Conservation (phyloP, 345 rosid species). For the Syzygium aqueum region DNA sequence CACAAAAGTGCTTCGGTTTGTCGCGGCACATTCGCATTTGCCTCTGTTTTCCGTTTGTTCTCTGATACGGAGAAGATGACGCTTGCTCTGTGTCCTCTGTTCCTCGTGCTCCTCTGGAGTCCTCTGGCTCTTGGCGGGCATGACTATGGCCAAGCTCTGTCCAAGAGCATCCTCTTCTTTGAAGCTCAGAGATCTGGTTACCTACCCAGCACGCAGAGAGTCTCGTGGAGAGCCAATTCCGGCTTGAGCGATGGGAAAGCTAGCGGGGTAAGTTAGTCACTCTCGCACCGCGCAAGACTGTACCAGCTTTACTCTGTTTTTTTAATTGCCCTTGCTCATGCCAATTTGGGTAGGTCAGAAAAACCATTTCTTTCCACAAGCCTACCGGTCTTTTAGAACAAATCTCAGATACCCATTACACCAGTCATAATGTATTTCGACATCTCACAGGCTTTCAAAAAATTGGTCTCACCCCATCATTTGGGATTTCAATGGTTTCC, state of each 20-base stretch:
- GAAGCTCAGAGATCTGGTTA: slow-evolving; percentile 99
- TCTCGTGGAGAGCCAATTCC: slow-evolving; percentile 86
- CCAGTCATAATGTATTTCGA: not conserved
- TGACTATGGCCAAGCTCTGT: slow-evolving; percentile 88
- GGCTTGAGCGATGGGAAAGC: slow-evolving; percentile 90
- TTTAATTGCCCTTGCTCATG: not conserved
- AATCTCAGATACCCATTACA: not conserved
- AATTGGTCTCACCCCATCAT: not conserved
- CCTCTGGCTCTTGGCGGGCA: slow-evolving; percentile 68
- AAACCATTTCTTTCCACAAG: not conserved
- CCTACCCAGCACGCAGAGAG: slow-evolving; percentile 80
- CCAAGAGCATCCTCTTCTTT: slow-evolving; percentile 88
- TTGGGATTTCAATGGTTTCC: not conserved
- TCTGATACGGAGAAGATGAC: slow-evolving; percentile 18
- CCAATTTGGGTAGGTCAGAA: not conserved
- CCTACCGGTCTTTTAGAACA: not conserved
- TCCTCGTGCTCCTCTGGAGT: slow-evolving; percentile 41
- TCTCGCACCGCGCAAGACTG: not conserved
- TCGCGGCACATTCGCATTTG: not conserved
- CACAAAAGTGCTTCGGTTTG: not conserved
- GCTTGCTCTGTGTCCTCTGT: slow-evolving; percentile 4
- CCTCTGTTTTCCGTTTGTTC: not conserved
- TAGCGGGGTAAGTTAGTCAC: slow-evolving; percentile 65
- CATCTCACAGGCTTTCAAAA: not conserved
- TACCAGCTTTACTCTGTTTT: not conserved